Conservation (phyloP, 768 basidiomycete genomes). For the Coprinopsis cinerea region DNA sequence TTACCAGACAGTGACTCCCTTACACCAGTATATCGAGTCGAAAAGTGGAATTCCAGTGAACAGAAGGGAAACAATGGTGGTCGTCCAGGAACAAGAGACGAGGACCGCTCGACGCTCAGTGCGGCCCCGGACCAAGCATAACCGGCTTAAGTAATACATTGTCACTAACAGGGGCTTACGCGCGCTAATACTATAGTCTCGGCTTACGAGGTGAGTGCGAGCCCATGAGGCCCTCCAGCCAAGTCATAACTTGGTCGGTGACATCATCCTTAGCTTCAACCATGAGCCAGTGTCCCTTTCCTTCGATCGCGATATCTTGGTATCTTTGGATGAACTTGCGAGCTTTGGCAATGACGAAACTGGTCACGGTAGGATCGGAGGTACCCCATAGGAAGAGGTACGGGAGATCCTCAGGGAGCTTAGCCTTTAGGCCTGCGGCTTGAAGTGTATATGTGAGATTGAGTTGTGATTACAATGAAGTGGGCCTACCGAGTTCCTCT, state of each 20-base stretch:
- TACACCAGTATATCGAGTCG: neutral
- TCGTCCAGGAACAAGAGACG: slow-evolving; percentile 8
- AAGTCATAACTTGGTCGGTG: slow-evolving; percentile 39
- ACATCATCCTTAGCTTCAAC: slow-evolving; percentile 53
- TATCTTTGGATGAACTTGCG: slow-evolving; percentile 46
- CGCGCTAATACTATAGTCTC: slow-evolving; percentile 7
- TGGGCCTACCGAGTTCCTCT: slow-evolving; percentile 47
- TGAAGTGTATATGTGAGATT: slow-evolving; percentile 4
- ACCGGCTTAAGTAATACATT: too few relatives aligned
- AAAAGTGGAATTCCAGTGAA: neutral
- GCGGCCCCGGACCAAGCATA: neutral
- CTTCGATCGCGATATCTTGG: slow-evolving; percentile 47
- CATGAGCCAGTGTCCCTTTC: slow-evolving; percentile 66
- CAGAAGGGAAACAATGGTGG: slow-evolving; percentile 7
- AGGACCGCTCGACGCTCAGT: neutral
- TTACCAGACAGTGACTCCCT: slow-evolving; percentile 1
- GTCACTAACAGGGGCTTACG: neutral
- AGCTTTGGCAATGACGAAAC: slow-evolving; percentile 34
- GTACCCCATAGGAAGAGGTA: slow-evolving; percentile 60
- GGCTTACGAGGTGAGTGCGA: slow-evolving; percentile 12
- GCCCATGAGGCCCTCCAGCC: slow-evolving; percentile 35
- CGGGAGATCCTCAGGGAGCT: slow-evolving; percentile 43
- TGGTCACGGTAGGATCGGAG: slow-evolving; percentile 42
- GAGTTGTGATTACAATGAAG: slow-evolving; percentile 3
- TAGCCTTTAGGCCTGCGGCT: slow-evolving; percentile 40